Evolutionary conservation across 441 rosid species (phyloP).

Genomic region (Euphorbia celastroides): DNA sequence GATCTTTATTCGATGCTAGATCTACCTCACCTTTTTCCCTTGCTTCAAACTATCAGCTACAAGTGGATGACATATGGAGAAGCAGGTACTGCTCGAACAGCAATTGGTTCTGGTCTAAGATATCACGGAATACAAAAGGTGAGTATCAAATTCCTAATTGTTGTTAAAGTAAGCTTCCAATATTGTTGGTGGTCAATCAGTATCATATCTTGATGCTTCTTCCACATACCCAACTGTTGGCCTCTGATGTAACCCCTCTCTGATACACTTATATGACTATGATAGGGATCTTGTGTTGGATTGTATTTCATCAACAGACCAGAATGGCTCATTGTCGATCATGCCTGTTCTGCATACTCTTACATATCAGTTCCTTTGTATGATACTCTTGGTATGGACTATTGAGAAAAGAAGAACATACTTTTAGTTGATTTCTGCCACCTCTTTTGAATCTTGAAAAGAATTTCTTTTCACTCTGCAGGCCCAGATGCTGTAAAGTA

Average conservation of each 20-base stretch:
- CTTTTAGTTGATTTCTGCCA: constrained; percentile 17
- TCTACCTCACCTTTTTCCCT: constrained; percentile 15
- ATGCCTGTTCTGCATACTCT: constrained; percentile 94
- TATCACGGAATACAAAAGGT: constrained; percentile 74
- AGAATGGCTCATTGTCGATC: constrained; percentile 92
- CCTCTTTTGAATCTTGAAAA: constrained; percentile 12
- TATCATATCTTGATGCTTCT: neutral
- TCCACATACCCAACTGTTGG: constrained; percentile 4
- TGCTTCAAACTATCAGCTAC: constrained; percentile 43
- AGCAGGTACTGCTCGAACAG: constrained; percentile 81
- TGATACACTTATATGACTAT: constrained; percentile 19
- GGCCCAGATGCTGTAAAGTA: constrained; percentile 97
- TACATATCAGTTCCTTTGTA: constrained; percentile 90
- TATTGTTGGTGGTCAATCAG: constrained; percentile 12
- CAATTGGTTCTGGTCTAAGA: constrained; percentile 78
- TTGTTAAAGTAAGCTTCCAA: constrained; percentile 2
- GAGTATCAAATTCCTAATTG: neutral
- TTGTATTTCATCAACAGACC: constrained; percentile 92
- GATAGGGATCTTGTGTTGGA: constrained; percentile 82
- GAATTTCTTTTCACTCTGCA: constrained; percentile 29
- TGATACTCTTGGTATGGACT: constrained; percentile 84
- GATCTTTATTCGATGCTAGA: constrained; percentile 3
- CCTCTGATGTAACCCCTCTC: no score
- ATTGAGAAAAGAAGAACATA: constrained; percentile 2
- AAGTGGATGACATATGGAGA: constrained; percentile 99